Evolutionary conservation across 2,329 filamentous ascomycete species (phyloP), one percentile per base, ranked within the genome.

Genomic region (Leptographium wingfieldii): DNA sequence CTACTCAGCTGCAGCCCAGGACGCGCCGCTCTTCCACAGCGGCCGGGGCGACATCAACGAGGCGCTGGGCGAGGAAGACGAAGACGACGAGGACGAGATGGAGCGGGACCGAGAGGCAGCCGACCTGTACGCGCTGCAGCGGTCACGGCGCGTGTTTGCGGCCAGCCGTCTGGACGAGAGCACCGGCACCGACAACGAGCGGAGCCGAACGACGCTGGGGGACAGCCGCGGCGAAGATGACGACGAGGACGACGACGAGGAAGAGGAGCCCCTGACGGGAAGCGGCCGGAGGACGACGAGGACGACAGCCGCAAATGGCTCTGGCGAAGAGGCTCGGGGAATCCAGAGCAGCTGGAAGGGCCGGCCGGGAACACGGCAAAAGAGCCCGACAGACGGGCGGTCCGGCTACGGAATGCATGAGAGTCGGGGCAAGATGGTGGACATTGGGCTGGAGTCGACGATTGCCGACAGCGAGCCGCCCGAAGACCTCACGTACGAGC

Each of bases 11-110:
- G 78, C 83, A 53, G 77, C 78, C 25, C 86, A 89, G 61, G 88
- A 91, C 66, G 92, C 92, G 11, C 94, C 94, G 59, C 78, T 99
- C n/a, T 97, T 99, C 72, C 91, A 94, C 73, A 95, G 90, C 68
- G 86, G 89, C 5, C 83, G 91, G 19, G 91, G 96, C 71, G 90
- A 95, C 69, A 94, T 95, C 65, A 84, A 88, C 63, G 92, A 96
- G 73, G 90, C 95, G 69, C 61, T 64, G 14, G 61, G 60, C 29
- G 63, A 61, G 33, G 90, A 95, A 69, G 85, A 88, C 62, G 91
- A 96, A 72, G 90, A 95, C 68, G 90, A 95, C 69, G 92, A 96
- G 7, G 92, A 97, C 63, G 92, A 94, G 70, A 87, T 90, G 67
- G 91, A 96, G 72, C 86, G 90, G 67, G 89, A 95, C 67, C 79